phyloP scores from a whole-genome alignment of 768 basidiomycete species.

The Phylloporus rhodoxanthus region DNA sequence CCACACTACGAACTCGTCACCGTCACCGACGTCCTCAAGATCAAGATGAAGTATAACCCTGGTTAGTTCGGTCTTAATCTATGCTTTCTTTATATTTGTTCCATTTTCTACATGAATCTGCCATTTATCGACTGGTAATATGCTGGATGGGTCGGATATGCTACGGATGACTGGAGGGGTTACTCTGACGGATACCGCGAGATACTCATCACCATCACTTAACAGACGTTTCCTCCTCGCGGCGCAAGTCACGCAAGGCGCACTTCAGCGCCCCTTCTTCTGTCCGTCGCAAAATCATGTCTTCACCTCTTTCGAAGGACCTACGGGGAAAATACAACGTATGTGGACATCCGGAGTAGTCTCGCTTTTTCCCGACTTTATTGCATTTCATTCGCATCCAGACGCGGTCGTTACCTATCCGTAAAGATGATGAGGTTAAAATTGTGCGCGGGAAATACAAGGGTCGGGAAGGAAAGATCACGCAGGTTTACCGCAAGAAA shows the following conservation, averaged over 20 bases:
- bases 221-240: slow-evolving; percentile 82
- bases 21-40: slow-evolving; percentile 60
- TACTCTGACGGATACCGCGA: slow-evolving; percentile 11
- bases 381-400: slow-evolving; percentile 24
- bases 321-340: slow-evolving; percentile 90
- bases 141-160: slow-evolving; percentile 49
- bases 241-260: slow-evolving; percentile 97
- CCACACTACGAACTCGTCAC: slow-evolving; percentile 29
- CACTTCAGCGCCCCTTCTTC: slow-evolving; percentile 96
- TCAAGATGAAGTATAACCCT: slow-evolving; percentile 75
- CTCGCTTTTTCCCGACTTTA: background rate
- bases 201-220: slow-evolving; percentile 30
- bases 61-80: slow-evolving; percentile 48
- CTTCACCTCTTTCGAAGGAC: slow-evolving; percentile 91
- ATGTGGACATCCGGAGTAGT: slow-evolving; percentile 27
- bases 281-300: slow-evolving; percentile 96
- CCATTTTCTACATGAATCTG: slow-evolving; percentile 22
- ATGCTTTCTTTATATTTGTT: slow-evolving; percentile 14
- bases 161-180: slow-evolving; percentile 38
- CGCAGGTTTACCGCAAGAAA: slow-evolving; percentile 97
- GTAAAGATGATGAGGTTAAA: slow-evolving; percentile 97
- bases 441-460: slow-evolving; percentile 98
- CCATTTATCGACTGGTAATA: slow-evolving; percentile 26
- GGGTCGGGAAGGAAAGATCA: slow-evolving; percentile 97
- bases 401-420: slow-evolving; percentile 88